A percentile compares a stretch with the other conserved stretches of the same genome.
These are phyloP conservation scores for Torrubiellomyces zombiae DNA, from an alignment of 2,329 filamentous ascomycete species.

Conservation along the genomic window DNA sequence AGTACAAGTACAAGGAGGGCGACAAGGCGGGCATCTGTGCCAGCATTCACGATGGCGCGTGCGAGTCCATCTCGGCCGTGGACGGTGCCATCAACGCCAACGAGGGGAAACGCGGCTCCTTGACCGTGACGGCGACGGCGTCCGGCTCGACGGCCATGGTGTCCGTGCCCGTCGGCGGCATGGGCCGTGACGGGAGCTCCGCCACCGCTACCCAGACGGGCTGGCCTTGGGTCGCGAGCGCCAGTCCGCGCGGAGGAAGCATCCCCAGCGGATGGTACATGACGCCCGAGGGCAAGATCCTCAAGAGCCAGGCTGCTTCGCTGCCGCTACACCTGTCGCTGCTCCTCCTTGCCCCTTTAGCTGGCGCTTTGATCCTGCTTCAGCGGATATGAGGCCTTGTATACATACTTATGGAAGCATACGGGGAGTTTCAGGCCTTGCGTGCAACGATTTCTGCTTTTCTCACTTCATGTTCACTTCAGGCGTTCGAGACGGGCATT, in stretches of 20 bases:
- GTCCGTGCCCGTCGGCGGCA: conserved; percentile 54
- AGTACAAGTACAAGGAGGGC: conserved; percentile 68
- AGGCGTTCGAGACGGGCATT: no score
- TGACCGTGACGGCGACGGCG: conserved; percentile 39
- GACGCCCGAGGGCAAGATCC: conserved; percentile 60
- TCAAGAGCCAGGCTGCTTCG: conserved; percentile 42
- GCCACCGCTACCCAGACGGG: conserved; percentile 39
- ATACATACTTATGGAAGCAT: no score
- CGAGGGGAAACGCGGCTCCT: conserved; percentile 32
- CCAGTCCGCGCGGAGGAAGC: conserved; percentile 32
- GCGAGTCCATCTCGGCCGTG: conserved; percentile 67
- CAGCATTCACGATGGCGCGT: no score
- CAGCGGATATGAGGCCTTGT: no score
- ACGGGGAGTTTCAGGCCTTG: no score
- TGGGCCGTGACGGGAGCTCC: conserved; percentile 37
- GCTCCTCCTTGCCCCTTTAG: no score
- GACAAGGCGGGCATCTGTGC: no score
- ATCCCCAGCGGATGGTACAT: conserved; percentile 73
- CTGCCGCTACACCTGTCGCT: conserved; percentile 1
- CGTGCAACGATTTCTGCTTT: neutral
- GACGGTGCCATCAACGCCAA: conserved; percentile 62
- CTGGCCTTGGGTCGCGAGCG: conserved; percentile 50
- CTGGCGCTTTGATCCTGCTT: conserved; percentile 8
- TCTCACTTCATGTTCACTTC: no score
- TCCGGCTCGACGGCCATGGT: conserved; percentile 44